Conservation (phyloP, 2,329 filamentous ascomycete genomes). For the Penicillium sp. region DNA sequence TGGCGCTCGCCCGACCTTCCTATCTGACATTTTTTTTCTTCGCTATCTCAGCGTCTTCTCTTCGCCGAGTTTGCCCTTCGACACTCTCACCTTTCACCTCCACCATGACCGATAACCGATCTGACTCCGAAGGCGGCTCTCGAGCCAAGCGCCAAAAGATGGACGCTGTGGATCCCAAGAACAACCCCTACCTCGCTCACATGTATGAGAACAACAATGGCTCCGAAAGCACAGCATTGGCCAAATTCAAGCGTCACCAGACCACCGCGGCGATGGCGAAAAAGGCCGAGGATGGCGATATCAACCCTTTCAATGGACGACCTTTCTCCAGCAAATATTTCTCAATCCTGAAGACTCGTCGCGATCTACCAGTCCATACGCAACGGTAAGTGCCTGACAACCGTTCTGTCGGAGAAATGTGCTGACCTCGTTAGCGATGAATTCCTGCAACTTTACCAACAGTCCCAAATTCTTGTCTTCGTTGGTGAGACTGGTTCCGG, state of each 20-base stretch:
- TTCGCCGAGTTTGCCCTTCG: slow-evolving; percentile 13
- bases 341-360: slow-evolving; percentile 77
- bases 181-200: slow-evolving; percentile 91
- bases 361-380: slow-evolving; percentile 85
- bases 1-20: slow-evolving; percentile 34
- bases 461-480: slow-evolving; percentile 93
- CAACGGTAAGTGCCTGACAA: slow-evolving; percentile 62
- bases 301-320: slow-evolving; percentile 80
- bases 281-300: slow-evolving; percentile 72
- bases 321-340: slow-evolving; percentile 83
- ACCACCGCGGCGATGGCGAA: slow-evolving; percentile 75
- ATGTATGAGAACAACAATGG: slow-evolving; percentile 58
- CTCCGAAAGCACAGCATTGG: slow-evolving; percentile 53
- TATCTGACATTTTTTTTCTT: slow-evolving; percentile 31
- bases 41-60: slow-evolving; percentile 10
- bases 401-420: neutral
- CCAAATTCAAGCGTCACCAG: slow-evolving; percentile 70
- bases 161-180: slow-evolving; percentile 48
- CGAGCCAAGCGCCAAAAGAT: slow-evolving; percentile 58
- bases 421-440: slow-evolving; percentile 62
- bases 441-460: slow-evolving; percentile 89
- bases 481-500: slow-evolving; percentile 99
- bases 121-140: slow-evolving; percentile 50
- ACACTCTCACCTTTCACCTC: slow-evolving; percentile 14
- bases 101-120: slow-evolving; percentile 59